Percentiles rank a stretch among this genome's conserved stretches.
Evolutionary conservation across 768 basidiomycete species (phyloP).

Genomic region (Russula ochroleuca): DNA sequence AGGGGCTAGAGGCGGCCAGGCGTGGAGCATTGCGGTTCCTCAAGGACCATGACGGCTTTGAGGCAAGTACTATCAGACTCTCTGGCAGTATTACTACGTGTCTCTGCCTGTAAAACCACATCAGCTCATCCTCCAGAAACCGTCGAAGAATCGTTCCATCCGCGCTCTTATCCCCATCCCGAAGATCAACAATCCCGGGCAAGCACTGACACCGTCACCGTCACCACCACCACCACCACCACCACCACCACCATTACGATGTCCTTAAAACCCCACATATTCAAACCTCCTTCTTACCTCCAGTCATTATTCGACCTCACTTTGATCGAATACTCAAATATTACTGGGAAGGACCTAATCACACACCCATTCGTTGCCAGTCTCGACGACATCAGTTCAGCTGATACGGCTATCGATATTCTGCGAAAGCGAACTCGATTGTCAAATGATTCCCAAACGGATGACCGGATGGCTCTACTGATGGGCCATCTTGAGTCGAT

Average conservation of each 20-base stretch:
- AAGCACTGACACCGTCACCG: not conserved
- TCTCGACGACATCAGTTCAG: not conserved
- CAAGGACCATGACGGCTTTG: not conserved
- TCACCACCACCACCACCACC: too few relatives aligned
- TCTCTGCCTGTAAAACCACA: slow-evolving; percentile 2
- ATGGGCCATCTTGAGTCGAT: not conserved
- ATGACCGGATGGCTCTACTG: not conserved
- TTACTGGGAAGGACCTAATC: slow-evolving; percentile 6
- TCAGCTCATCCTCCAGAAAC: not conserved
- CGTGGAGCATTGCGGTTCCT: not conserved
- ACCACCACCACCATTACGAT: not conserved
- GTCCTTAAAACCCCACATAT: not conserved
- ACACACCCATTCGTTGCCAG: not conserved
- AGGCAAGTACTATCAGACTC: not conserved
- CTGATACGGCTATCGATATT: not conserved
- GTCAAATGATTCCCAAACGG: not conserved
- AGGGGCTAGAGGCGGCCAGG: too few relatives aligned
- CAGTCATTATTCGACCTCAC: slow-evolving; percentile 9
- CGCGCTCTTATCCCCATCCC: not conserved
- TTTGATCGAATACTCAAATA: slow-evolving; percentile 1
- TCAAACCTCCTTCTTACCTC: not conserved
- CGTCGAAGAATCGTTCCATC: not conserved
- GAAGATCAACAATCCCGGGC: not conserved
- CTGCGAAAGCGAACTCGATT: not conserved
- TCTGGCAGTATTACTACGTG: not conserved